These are phyloP conservation scores for Phaffia tasmanica DNA, from an alignment of 768 basidiomycete genomes.

Conservation along the genomic window DNA sequence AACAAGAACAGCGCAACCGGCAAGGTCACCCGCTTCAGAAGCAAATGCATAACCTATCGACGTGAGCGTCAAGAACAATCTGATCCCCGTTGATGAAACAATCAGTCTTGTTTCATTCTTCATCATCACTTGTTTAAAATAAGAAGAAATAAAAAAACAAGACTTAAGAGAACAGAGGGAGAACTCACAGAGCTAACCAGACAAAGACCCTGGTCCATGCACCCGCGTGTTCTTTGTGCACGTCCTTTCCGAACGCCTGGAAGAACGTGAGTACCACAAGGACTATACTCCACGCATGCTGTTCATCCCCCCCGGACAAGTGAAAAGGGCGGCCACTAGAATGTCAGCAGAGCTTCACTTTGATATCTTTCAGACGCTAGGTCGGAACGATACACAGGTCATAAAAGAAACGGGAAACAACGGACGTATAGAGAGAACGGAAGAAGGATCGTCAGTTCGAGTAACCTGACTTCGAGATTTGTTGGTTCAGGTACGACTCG, in stretches of 20 bases:
- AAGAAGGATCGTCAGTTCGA: slow-evolving; percentile 39
- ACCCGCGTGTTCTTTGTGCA: slow-evolving; percentile 53
- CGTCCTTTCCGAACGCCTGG: slow-evolving; percentile 54
- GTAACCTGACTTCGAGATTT: background rate
- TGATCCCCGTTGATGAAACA: background rate
- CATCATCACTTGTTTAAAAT: background rate
- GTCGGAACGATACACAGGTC: background rate
- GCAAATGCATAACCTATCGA: slow-evolving; percentile 65
- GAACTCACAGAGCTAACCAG: slow-evolving; percentile 52
- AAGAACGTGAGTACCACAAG: slow-evolving; percentile 37
- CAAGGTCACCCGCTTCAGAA: slow-evolving; percentile 76
- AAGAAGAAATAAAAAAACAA: slow-evolving; percentile 32
- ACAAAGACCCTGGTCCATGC: slow-evolving; percentile 92
- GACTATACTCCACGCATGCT: slow-evolving; percentile 37
- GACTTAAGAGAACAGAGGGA: slow-evolving; percentile 43
- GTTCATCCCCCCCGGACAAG: no score
- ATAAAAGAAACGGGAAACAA: background rate
- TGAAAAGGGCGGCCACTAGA: slow-evolving; percentile 2
- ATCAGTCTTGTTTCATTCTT: background rate
- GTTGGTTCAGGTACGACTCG: slow-evolving; percentile 13
- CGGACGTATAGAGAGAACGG: slow-evolving; percentile 74
- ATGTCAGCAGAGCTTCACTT: background rate
- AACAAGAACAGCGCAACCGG: slow-evolving; percentile 59
- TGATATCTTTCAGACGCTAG: background rate
- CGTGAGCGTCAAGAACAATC: slow-evolving; percentile 41